Conservation (phyloP, 2,329 filamentous ascomycete genomes). For the Helicocarpus griseus region DNA sequence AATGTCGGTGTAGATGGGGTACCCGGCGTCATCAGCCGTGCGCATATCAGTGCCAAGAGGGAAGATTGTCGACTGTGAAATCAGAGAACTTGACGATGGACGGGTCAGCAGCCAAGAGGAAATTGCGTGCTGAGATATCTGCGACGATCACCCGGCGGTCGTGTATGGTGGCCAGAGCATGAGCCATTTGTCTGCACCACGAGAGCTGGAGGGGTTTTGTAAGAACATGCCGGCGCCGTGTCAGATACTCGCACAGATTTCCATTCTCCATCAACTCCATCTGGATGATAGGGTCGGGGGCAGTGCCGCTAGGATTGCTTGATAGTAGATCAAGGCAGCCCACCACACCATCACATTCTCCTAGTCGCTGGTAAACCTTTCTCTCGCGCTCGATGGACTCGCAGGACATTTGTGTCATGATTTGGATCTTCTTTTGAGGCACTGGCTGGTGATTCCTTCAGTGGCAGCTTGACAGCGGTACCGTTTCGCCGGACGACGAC, state of each 20-base stretch:
- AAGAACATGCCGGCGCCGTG: slow-evolving; percentile 8
- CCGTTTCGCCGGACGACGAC: not conserved
- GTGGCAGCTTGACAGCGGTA: slow-evolving; percentile 1
- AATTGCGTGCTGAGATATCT: slow-evolving; percentile 21
- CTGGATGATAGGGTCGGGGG: slow-evolving; percentile 1
- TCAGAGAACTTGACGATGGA: slow-evolving; percentile 15
- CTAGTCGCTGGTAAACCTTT: not conserved
- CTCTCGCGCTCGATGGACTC: not conserved
- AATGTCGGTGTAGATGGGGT: slow-evolving; percentile 11
- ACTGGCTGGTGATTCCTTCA: too few species aligned
- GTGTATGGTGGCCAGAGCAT: slow-evolving; percentile 17
- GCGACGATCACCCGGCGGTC: slow-evolving; percentile 18
- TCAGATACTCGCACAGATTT: slow-evolving; percentile 15
- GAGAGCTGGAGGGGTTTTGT: slow-evolving; percentile 13
- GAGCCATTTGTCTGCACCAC: slow-evolving; percentile 18
- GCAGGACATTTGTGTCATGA: not conserved
- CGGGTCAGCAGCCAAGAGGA: slow-evolving; percentile 17
- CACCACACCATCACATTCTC: slow-evolving; percentile 3
- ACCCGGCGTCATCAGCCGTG: slow-evolving; percentile 5
- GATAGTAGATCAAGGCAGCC: not conserved
- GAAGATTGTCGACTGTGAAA: slow-evolving; percentile 13
- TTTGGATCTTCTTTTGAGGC: too few species aligned
- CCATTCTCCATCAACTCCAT: slow-evolving; percentile 18
- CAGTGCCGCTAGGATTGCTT: too few species aligned
- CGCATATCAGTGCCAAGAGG: slow-evolving; percentile 8